Evolutionary conservation across 441 rosid genomes (phyloP).

Genomic region (Adansonia grandidieri): DNA sequence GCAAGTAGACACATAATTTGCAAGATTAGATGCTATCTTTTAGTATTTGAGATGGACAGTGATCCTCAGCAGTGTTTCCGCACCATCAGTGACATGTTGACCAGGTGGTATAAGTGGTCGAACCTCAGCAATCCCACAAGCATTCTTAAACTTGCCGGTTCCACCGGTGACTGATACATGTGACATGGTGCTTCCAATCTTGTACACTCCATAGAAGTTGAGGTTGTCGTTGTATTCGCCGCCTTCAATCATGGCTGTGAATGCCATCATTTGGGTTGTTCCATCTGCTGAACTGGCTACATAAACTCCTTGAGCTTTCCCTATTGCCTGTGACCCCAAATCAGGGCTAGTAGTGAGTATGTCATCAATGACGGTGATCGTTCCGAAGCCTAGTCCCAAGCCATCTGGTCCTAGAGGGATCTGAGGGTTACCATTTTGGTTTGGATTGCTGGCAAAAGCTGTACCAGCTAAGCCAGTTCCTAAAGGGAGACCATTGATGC

Average conservation of each 20-base stretch:
- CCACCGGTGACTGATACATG: slow-evolving; percentile 82
- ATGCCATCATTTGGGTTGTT: slow-evolving; percentile 89
- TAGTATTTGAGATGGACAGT: slow-evolving; percentile 66
- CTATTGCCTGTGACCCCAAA: slow-evolving; percentile 71
- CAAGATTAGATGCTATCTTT: slow-evolving; percentile 1
- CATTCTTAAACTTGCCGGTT: slow-evolving; percentile 78
- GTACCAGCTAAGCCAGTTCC: slow-evolving; percentile 93
- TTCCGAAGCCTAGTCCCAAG: slow-evolving; percentile 82
- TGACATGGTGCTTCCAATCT: slow-evolving; percentile 68
- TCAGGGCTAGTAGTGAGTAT: slow-evolving; percentile 70
- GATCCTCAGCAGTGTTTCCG: slow-evolving; percentile 71
- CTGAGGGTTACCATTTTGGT: slow-evolving; percentile 51
- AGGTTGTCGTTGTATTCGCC: slow-evolving; percentile 56
- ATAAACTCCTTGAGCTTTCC: slow-evolving; percentile 91
- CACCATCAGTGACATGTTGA: slow-evolving; percentile 69
- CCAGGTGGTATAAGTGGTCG: slow-evolving; percentile 80
- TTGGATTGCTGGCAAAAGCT: slow-evolving; percentile 56
- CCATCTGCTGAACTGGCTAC: slow-evolving; percentile 86
- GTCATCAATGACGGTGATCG: slow-evolving; percentile 86
- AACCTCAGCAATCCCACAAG: slow-evolving; percentile 38
- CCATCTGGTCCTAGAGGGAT: slow-evolving; percentile 87
- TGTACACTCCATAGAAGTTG: slow-evolving; percentile 81
- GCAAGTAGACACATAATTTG: slow-evolving; percentile 23
- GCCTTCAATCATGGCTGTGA: slow-evolving; percentile 10
- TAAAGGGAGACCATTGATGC: slow-evolving; percentile 70